Evolutionary conservation across 805 yeast species (phyloP), one percentile per base, ranked within the genome.

Genomic region (Wickerhamomyces mucosus): DNA sequence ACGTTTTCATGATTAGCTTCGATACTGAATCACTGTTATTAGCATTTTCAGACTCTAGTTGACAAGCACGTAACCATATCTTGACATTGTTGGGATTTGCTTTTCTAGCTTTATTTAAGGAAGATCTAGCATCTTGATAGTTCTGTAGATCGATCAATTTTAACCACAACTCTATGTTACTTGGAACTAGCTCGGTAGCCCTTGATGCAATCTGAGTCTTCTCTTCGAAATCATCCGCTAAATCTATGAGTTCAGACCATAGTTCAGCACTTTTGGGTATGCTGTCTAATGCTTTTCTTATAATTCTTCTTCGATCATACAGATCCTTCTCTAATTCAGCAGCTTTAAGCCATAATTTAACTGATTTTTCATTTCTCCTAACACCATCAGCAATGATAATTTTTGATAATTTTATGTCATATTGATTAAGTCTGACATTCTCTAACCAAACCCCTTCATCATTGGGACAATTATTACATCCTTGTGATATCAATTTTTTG

Each of bases 401-500:
- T 46, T 72, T 76, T 31, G 82, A 68, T 12, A 65, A 49, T 26
- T 55, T 56, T 3, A 52, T 17, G 28, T 71, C 67, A 8, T 53
- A 36, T 4, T 55, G 54, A 46, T 84, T 75, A 10, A 88, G 56
- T 28, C 83, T 63, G 6, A 89, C 60, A 46, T 69, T 78, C 40
- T 83, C 95, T 7, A 88, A 52, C 98, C 98, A 89, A 0, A 86
- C 61, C 10, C 72, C 79, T 36, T 77, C 94, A 41, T 64, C 71
- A 24, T 58, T 59, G 0, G 86, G 83, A 41, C 88, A 74, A 26
- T 60, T 59, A 5, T 58, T 61, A 46, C 95, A 81, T 2, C 95
- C 98, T 48, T 82, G 74, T n/a, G 62, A 63, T 6, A 86, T 77
- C 12, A 81, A 38, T 15, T 55, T 56, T 32, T 69, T 67, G 0